phyloP scores from a whole-genome alignment of 2,329 filamentous ascomycete genomes.

The Achaetomium macrosporum region DNA sequence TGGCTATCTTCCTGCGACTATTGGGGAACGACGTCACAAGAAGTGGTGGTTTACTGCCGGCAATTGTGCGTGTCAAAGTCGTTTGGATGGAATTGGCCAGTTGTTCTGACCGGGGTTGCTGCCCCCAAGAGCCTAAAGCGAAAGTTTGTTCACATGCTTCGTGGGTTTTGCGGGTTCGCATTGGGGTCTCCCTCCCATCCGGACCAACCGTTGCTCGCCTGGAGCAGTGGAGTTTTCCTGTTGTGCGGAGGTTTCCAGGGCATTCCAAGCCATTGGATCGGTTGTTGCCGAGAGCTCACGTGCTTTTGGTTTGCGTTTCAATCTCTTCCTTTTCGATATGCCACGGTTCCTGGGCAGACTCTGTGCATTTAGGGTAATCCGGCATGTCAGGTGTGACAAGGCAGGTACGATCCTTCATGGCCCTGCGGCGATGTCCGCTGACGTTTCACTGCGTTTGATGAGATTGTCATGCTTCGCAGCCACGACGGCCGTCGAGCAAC shows the following conservation, averaged over 20 bases:
- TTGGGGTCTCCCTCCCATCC: not conserved
- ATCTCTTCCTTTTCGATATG: not conserved
- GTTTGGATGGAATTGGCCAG: not conserved
- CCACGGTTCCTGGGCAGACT: not conserved
- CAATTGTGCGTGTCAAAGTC: not conserved
- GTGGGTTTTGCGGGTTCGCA: slow-evolving; percentile 14
- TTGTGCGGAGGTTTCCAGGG: slow-evolving; percentile 5
- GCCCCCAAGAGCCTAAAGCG: too few species aligned
- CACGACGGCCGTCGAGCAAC: not conserved
- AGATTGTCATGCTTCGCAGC: slow-evolving; percentile 16
- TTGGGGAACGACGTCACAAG: slow-evolving; percentile 7
- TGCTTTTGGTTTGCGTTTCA: not conserved
- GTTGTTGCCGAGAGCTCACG: not conserved
- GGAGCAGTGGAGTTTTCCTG: not conserved
- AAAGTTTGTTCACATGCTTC: slow-evolving; percentile 23
- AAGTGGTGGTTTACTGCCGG: not conserved
- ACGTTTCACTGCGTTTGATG: slow-evolving; percentile 21
- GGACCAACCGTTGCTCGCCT: not conserved
- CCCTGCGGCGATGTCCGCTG: slow-evolving; percentile 5
- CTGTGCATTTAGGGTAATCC: too few species aligned
- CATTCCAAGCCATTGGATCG: not conserved
- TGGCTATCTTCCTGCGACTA: not conserved
- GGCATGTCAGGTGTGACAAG: not conserved
- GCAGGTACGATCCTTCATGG: slow-evolving; percentile 2
- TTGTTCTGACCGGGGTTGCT: slow-evolving; percentile 12